Conservation (phyloP, 805 yeast genomes). For the Teunomyces panamensis region DNA sequence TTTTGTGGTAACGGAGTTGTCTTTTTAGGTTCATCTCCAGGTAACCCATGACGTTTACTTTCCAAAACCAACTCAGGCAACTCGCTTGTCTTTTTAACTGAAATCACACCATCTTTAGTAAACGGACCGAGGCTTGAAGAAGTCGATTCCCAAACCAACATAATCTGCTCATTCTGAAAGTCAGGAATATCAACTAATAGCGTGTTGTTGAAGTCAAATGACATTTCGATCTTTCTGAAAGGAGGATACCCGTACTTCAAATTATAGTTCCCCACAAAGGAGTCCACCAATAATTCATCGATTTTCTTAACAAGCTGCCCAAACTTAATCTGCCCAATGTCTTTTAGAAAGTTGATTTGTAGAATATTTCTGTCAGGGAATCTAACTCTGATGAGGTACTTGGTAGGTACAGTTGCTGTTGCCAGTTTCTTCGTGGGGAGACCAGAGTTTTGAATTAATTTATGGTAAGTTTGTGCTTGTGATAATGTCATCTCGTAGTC, state of each 20-base stretch:
- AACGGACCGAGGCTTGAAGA: slow-evolving; percentile 22
- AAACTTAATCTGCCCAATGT: slow-evolving; percentile 21
- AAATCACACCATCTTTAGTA: slow-evolving; percentile 14
- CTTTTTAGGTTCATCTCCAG: slow-evolving; percentile 18
- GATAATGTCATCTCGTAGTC: slow-evolving; percentile 39
- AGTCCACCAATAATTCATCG: slow-evolving; percentile 29
- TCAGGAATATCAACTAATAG: slow-evolving; percentile 25
- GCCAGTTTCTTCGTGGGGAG: slow-evolving; percentile 13
- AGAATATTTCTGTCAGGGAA: slow-evolving; percentile 39
- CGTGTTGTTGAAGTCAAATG: slow-evolving; percentile 26
- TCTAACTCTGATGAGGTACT: slow-evolving; percentile 31
- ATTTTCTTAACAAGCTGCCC: slow-evolving; percentile 37
- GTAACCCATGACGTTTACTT: slow-evolving; percentile 27
- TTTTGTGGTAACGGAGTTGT: background rate
- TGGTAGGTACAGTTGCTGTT: slow-evolving; percentile 16
- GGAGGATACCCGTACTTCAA: slow-evolving; percentile 40
- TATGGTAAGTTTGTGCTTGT: slow-evolving; percentile 38
- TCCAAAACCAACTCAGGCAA: slow-evolving; percentile 39
- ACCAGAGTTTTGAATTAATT: slow-evolving; percentile 28
- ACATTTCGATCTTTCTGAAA: slow-evolving; percentile 24
- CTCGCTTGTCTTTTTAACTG: slow-evolving; percentile 22
- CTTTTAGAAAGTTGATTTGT: slow-evolving; percentile 29
- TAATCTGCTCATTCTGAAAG: slow-evolving; percentile 28
- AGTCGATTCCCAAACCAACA: slow-evolving; percentile 34
- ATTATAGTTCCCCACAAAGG: slow-evolving; percentile 26